Percentiles rank a stretch among this genome's conserved stretches.
phyloP scores from a whole-genome alignment of 2,329 filamentous ascomycete species.

The Phialemoniopsis sp. region DNA sequence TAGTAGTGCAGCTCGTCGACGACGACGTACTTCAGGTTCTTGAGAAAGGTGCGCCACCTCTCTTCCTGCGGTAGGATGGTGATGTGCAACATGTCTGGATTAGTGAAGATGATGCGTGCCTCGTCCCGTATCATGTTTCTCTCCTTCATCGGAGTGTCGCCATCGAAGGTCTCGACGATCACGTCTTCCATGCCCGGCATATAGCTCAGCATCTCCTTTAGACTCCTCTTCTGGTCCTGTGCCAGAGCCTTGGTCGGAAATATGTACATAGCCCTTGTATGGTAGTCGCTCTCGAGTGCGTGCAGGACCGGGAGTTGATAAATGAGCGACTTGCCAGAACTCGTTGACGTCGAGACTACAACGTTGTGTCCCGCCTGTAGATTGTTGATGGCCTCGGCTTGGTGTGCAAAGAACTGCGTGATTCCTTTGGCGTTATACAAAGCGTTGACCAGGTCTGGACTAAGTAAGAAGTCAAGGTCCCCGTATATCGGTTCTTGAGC shows the following conservation, averaged over 20 bases:
- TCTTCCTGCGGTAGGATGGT: slow-evolving; percentile 91
- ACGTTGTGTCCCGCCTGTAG: slow-evolving; percentile 79
- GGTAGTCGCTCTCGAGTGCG: slow-evolving; percentile 71
- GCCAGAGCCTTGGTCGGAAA: slow-evolving; percentile 96
- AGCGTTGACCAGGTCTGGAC: slow-evolving; percentile 91
- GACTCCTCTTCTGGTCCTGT: slow-evolving; percentile 85
- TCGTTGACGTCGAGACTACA: slow-evolving; percentile 91
- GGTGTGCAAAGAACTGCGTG: slow-evolving; percentile 82
- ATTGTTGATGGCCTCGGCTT: slow-evolving; percentile 89
- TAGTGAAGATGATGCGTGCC: slow-evolving; percentile 92
- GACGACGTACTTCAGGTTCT: slow-evolving; percentile 85
- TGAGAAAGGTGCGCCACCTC: slow-evolving; percentile 81
- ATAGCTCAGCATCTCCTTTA: slow-evolving; percentile 79
- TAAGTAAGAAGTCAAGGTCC: slow-evolving; percentile 79
- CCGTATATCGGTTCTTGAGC: slow-evolving; percentile 78
- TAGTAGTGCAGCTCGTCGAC: slow-evolving; percentile 93
- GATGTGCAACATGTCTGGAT: slow-evolving; percentile 96
- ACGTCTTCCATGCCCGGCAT: slow-evolving; percentile 73
- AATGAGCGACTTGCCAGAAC: slow-evolving; percentile 95
- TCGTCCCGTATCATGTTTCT: slow-evolving; percentile 80
- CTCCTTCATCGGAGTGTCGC: slow-evolving; percentile 81
- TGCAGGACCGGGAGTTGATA: slow-evolving; percentile 93
- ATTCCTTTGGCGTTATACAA: slow-evolving; percentile 90
- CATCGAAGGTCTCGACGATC: slow-evolving; percentile 91
- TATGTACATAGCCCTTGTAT: slow-evolving; percentile 90